Base-by-base conservation (phyloP, 169 alveolate species). In the Babesia bigemina region DNA sequence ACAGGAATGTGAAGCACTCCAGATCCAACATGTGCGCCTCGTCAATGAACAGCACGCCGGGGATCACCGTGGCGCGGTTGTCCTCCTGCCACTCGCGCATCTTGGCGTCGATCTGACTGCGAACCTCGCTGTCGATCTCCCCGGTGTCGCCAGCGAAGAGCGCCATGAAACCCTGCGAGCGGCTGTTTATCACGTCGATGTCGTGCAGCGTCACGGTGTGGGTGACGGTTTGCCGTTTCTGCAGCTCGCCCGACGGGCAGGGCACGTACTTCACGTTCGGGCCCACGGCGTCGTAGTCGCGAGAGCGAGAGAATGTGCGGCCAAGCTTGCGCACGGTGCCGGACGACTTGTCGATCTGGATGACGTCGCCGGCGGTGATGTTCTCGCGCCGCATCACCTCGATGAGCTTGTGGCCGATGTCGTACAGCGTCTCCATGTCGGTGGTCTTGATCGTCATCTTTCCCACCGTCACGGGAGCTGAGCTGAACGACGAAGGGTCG, bases 21-120 rank as follows among this genome's bases (percentile, higher is more conserved):
- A 98, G 96, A 90, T 98, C 99, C 67, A 98, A 91, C 99, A 98
- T 98, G 90, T 98, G 99, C 29, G 95, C 99, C 93, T 98, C 99
- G 91, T 98, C 99, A 58, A 98, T 98, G 92, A 98, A 98, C 73
- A 98, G 93, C 36, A 98, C 99, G 0, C 84, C 88, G 52, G 56
- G 90, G 33, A 73, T 83, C 29, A 85, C 47, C 50, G 63, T 83
- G 16, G 96, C 96, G 79, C 96, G 93, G 47, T 97, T 99, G 88
- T 98, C 99, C 81, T 97, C 99, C 70, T 96, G 95, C 99, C 99
- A 98, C 88, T 98, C 99, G 36, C 97, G 97, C 21, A 98, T 99
- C 87, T 97, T 97, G 77, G 95, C 91, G 81, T 98, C 99, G 49
- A 98, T 98, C 86, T 98, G 98, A 62, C 96, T 99, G 72, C 99